Evolutionary conservation across 345 rosid species (phyloP), one percentile per base, ranked within the genome.

Genomic region (Erucastrum elatum): DNA sequence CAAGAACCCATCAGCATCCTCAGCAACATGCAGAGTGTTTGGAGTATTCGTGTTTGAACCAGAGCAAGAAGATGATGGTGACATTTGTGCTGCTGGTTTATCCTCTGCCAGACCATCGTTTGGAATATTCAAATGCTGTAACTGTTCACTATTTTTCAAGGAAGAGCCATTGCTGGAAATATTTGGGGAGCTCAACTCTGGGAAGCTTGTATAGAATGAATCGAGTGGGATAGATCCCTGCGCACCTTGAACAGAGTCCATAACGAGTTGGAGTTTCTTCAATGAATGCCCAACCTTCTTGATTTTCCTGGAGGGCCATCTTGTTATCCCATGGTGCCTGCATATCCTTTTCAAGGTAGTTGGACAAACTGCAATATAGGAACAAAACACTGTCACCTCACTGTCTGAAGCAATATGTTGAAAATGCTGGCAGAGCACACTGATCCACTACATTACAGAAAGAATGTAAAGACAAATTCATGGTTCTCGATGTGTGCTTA

Each of bases 251-350:
- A 94, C 98, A 2, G 98, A 87, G 77, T 94, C 90, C 5, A 94
- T 91, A 71, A 94, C 97, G 5, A 83, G 89, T 74, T 94, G 98
- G 75, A 94, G 94, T 81, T 94, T 94, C 90, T 76, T 91, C 71
- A 94, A 72, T 17, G 98, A 90, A 76, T 90, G 97, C 46, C 95
- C 95, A 35, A 94, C 98, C 86, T 94, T 94, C 86, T 94, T 94
- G 84, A 94, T 88, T 87, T 92, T 92, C 55, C 98, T 85, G 35
- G 98, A 92, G 25, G 97, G 98, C 97, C 98, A 94, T 26, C 97
- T 86, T 37, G 83, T 87, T 80, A 94, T 91, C 13, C 98, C 97
- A 41, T 94, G 91, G 71, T 88, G 94, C 80, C 97, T 90, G 89
- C 97, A 94, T 82, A 94, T 94, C 88, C 97, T 86, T 85, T 94